A percentile compares a stretch with the other conserved stretches of the same genome.
Conservation (phyloP, 805 yeast species). For the Lipomyces sp. region DNA sequence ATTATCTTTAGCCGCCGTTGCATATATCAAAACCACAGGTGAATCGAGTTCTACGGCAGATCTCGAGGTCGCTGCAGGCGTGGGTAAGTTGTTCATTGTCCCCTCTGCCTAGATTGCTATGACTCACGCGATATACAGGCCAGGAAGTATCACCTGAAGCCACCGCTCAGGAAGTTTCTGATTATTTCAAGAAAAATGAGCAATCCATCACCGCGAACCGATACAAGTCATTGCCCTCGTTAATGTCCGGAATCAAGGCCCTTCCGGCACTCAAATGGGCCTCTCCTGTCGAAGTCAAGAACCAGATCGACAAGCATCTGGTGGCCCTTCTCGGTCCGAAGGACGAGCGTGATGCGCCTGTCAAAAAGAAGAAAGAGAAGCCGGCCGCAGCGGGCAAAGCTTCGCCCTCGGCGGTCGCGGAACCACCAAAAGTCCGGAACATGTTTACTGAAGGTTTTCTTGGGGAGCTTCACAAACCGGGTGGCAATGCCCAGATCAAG, state of each 20-base stretch:
- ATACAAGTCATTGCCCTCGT: slow-evolving; percentile 71
- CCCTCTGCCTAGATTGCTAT: background rate
- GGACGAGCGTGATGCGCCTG: slow-evolving; percentile 85
- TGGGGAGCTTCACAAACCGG: slow-evolving; percentile 92
- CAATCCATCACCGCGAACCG: slow-evolving; percentile 65
- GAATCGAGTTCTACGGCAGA: slow-evolving; percentile 46
- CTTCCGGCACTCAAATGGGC: slow-evolving; percentile 88
- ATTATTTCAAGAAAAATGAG: slow-evolving; percentile 58
- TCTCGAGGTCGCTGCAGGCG: slow-evolving; percentile 61
- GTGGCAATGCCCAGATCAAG: slow-evolving; percentile 87
- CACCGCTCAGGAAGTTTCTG: slow-evolving; percentile 54
- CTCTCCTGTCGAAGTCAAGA: slow-evolving; percentile 79
- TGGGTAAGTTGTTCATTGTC: slow-evolving; percentile 42
- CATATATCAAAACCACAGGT: slow-evolving; percentile 59
- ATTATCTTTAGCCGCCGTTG: slow-evolving; percentile 37
- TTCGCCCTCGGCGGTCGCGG: slow-evolving; percentile 37
- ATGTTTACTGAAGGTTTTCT: slow-evolving; percentile 96
- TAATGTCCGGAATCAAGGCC: slow-evolving; percentile 72
- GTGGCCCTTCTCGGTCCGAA: slow-evolving; percentile 81
- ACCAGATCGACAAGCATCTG: slow-evolving; percentile 76
- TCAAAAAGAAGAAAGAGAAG: slow-evolving; percentile 42
- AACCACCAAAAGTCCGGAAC: slow-evolving; percentile 39
- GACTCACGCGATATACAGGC: slow-evolving; percentile 44
- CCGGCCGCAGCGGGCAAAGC: slow-evolving; percentile 20
- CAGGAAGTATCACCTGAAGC: slow-evolving; percentile 63